These are phyloP conservation scores for Euphorbia tirucalli DNA, from an alignment of 345 rosid genomes.

Conservation along the genomic window DNA sequence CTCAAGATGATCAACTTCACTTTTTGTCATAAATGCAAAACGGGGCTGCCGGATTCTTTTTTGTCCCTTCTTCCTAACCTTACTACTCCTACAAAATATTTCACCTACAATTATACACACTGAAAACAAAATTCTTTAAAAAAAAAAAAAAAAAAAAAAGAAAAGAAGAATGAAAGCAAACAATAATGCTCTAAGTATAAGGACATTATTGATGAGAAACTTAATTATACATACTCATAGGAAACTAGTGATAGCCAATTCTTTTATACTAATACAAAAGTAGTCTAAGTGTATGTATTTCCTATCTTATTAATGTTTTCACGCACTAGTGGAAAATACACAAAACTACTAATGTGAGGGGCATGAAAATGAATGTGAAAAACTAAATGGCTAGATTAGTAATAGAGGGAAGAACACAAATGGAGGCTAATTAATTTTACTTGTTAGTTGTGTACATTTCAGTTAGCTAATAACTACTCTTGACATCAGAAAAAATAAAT, in stretches of 20 bases:
- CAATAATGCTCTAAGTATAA: too few relatives aligned
- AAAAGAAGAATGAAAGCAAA: too few relatives aligned
- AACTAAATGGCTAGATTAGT: neutral
- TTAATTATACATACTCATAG: neutral
- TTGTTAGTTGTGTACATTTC: neutral
- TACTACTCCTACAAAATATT: conserved; percentile 56
- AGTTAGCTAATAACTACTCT: neutral
- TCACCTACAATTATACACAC: conserved; percentile 31
- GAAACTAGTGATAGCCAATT: neutral
- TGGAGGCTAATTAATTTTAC: neutral
- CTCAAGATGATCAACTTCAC: conserved; percentile 94
- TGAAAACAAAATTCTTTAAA: neutral
- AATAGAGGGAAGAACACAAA: neutral
- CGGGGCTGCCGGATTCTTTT: conserved; percentile 83
- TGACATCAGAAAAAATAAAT: too few relatives aligned
- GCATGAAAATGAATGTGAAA: neutral
- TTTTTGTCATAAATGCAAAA: conserved; percentile 90
- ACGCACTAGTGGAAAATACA: too few relatives aligned
- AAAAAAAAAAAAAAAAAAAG: neutral
- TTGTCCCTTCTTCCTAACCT: conserved; percentile 72
- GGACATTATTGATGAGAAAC: too few relatives aligned
- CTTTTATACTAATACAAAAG: neutral
- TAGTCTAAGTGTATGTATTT: neutral
- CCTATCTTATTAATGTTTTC: too few relatives aligned
- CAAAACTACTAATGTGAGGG: neutral